phyloP scores from a whole-genome alignment of 306 rosid species.

The Trifolium dubium region DNA sequence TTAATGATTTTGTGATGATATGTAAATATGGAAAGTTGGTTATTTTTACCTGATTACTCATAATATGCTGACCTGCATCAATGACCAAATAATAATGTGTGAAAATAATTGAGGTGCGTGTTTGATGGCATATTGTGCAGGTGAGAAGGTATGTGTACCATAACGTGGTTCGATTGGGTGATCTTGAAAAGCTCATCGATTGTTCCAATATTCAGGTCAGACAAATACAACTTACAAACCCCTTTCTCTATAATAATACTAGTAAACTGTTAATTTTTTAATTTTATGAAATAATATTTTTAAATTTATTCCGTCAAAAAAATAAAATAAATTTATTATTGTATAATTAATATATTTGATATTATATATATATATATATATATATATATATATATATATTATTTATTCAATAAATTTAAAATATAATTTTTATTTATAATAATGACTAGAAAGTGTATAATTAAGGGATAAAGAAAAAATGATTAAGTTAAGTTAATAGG shows the following conservation, averaged over 20 bases:
- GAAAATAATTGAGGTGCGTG: constrained; percentile 15
- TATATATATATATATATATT: too few relatives aligned
- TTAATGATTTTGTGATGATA: not conserved
- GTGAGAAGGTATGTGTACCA: constrained; percentile 94
- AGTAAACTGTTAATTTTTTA: too few relatives aligned
- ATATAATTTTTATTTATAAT: too few relatives aligned
- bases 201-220: constrained; percentile 84
- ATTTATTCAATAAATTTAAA: too few relatives aligned
- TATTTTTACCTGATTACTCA: constrained; percentile 6
- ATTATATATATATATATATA: too few relatives aligned
- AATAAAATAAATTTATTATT: too few relatives aligned
- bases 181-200: constrained; percentile 84
- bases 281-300: too few relatives aligned
- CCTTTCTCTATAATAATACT: too few relatives aligned
- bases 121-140: constrained; percentile 49
- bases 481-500: not conserved
- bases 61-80: not conserved
- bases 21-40: constrained; percentile 31
- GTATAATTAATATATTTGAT: too few relatives aligned
- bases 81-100: not conserved
- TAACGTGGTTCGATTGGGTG: constrained; percentile 81
- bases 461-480: too few relatives aligned
- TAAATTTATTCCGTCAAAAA: too few relatives aligned
- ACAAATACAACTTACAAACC: not conserved
- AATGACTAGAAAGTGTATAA: too few relatives aligned